Evolutionary conservation across 2,329 filamentous ascomycete species (phyloP), one percentile per base, ranked within the genome.

Genomic region (Neodidymelliopsis sp.): DNA sequence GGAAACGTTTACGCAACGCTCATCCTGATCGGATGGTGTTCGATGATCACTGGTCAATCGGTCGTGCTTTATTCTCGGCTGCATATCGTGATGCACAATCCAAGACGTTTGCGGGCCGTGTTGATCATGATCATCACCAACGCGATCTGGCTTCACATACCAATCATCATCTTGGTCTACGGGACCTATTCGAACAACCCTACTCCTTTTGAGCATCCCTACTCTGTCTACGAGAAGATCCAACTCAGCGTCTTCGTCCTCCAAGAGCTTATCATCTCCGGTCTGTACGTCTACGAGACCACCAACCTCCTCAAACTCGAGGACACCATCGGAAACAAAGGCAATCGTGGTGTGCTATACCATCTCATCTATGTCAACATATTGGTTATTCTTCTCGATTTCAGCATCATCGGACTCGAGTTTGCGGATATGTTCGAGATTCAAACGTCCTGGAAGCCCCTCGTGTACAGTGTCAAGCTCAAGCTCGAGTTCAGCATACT

Each of bases 11-110:
- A 53, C 20, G 72, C 73, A 49, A 74, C 75, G 4, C 55, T 80
- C 4, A 66, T 81, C 18, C 75, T 74, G n/a, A 55, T 85, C 52
- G 83, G 81, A n/a, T 81, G 83, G 79, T 80, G 79, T 60, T 59
- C 70, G 2, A 84, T 85, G 81, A 80, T 86, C 0, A 84, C 82
- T 0, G 84, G 83, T 1, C 82, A 85, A 62, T 78, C 79, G 0
- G 57, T 85, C 11, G 84, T 86, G 2, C 71, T 86, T 0, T 86
- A 83, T 68, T 85, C 83, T 2, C 76, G 84, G 8, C 72, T 86
- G 1, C 82, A 86, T 57, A 73, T 87, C 1, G 76, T 87, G 7
- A 67, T 84, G 19, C 75, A 76, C 10, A 79, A 83, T 36, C 69
- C 74, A 9, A 67, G 77, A 4, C 38, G 41, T 16, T 69, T 85